These are phyloP conservation scores for Colletotrichum spaethianum DNA, from an alignment of 2,329 filamentous ascomycete species.

Conservation along the genomic window DNA sequence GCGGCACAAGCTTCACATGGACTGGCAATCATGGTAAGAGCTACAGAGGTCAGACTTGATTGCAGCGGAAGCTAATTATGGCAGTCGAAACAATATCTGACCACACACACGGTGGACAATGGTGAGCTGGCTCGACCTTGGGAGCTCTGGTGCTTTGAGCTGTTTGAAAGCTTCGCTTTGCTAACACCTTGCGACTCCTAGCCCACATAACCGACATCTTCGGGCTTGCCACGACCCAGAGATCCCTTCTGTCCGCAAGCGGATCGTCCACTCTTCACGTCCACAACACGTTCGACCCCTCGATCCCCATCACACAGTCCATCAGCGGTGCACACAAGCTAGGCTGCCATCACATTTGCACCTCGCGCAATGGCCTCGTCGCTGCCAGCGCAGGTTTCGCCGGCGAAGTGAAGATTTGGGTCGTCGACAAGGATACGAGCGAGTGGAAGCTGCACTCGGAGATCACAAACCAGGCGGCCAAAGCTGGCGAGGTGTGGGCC, in stretches of 20 bases:
- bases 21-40: slow-evolving; percentile 57
- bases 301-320: slow-evolving; percentile 84
- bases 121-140: slow-evolving; percentile 64
- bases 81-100: slow-evolving; percentile 98
- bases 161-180: not conserved
- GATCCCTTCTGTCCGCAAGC: slow-evolving; percentile 84
- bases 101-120: slow-evolving; percentile 90
- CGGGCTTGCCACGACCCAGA: slow-evolving; percentile 82
- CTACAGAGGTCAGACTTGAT: not conserved
- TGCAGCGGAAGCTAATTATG: slow-evolving; percentile 38
- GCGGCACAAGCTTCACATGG: slow-evolving; percentile 49
- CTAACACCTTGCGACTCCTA: slow-evolving; percentile 51
- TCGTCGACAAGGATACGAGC: slow-evolving; percentile 68
- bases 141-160: not conserved
- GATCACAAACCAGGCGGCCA: slow-evolving; percentile 60
- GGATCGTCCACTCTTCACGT: slow-evolving; percentile 87
- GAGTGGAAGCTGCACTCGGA: slow-evolving; percentile 67
- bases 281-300: slow-evolving; percentile 79
- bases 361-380: slow-evolving; percentile 76
- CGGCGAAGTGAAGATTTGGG: slow-evolving; percentile 90
- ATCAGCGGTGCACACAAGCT: slow-evolving; percentile 86
- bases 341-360: slow-evolving; percentile 91
- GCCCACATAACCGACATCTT: slow-evolving; percentile 90
- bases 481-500: slow-evolving; percentile 86
- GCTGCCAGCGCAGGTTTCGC: slow-evolving; percentile 91